Evolutionary conservation across 148 eudicot genomes (phyloP).

Genomic region (Heliamphora exappendiculata): DNA sequence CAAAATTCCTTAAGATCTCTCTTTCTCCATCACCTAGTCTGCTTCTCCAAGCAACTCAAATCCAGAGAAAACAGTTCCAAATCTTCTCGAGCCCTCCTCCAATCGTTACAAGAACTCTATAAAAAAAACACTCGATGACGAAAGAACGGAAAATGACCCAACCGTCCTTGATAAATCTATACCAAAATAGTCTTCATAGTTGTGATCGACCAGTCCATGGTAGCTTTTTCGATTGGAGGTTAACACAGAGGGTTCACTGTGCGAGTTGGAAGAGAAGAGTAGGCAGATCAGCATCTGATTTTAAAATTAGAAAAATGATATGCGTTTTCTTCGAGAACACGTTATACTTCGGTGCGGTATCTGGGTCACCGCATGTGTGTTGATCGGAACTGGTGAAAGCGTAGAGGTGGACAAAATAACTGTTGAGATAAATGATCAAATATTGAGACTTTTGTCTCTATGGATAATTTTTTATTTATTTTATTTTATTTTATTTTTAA

Average conservation of each 20-base stretch:
- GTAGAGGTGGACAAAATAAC: no score
- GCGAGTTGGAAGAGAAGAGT: background rate
- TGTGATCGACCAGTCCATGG: background rate
- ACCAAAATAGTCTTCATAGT: background rate
- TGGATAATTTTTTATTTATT: no score
- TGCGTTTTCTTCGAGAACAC: background rate
- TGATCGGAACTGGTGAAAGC: no score
- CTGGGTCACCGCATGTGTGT: background rate
- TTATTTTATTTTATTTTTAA: no score
- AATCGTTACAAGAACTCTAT: background rate
- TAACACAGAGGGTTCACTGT: background rate
- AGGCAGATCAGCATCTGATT: background rate
- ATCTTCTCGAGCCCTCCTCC: background rate
- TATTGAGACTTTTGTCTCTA: no score
- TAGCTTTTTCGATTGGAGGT: background rate
- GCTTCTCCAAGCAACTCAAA: background rate
- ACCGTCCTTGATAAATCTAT: background rate
- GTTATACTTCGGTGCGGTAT: background rate
- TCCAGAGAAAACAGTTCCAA: conserved; percentile 2
- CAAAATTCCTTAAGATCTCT: no score
- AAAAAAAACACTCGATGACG: background rate
- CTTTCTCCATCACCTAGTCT: background rate
- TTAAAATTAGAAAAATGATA: background rate
- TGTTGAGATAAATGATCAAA: no score
- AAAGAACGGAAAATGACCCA: background rate